Conservation (phyloP, 2,329 filamentous ascomycete species). For the Aplosporella prunicola region DNA sequence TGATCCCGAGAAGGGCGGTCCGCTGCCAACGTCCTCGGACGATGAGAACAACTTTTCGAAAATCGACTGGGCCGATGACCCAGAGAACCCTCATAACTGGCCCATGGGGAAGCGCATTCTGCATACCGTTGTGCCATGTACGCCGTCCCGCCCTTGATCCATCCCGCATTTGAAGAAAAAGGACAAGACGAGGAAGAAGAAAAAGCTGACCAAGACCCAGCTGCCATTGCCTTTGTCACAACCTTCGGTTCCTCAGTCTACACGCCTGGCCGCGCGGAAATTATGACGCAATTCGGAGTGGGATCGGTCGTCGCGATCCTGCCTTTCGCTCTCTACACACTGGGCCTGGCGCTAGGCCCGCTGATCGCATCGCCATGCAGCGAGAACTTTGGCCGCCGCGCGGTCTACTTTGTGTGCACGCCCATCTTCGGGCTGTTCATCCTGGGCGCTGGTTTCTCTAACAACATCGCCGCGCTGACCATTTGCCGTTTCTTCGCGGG, state of each 20-base stretch:
- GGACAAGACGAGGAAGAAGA: slow-evolving; percentile 55
- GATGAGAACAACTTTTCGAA: slow-evolving; percentile 32
- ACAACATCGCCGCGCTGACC: slow-evolving; percentile 60
- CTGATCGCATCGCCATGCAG: slow-evolving; percentile 64
- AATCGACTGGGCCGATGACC: slow-evolving; percentile 55
- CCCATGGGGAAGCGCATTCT: slow-evolving; percentile 52
- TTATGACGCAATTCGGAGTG: slow-evolving; percentile 15
- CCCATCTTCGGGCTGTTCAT: slow-evolving; percentile 50
- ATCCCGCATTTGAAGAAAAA: slow-evolving; percentile 56
- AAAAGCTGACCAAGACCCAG: slow-evolving; percentile 32
- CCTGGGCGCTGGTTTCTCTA: slow-evolving; percentile 36
- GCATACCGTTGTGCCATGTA: slow-evolving; percentile 7
- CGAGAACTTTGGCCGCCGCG: slow-evolving; percentile 58
- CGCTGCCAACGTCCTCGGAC: too few relatives aligned
- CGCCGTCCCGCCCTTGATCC: slow-evolving; percentile 38
- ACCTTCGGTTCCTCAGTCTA: slow-evolving; percentile 11
- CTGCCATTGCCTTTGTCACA: slow-evolving; percentile 8
- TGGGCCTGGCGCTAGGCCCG: slow-evolving; percentile 57
- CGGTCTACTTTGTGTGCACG: slow-evolving; percentile 61
- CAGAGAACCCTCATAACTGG: slow-evolving; percentile 65
- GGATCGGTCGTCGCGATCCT: slow-evolving; percentile 15
- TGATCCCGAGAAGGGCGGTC: slow-evolving; percentile 1
- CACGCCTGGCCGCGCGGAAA: slow-evolving; percentile 8
- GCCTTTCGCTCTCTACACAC: slow-evolving; percentile 17
- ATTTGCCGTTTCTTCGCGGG: slow-evolving; percentile 50